phyloP scores from a whole-genome alignment of 495 filamentous ascomycete species.

The Podospora conica region DNA sequence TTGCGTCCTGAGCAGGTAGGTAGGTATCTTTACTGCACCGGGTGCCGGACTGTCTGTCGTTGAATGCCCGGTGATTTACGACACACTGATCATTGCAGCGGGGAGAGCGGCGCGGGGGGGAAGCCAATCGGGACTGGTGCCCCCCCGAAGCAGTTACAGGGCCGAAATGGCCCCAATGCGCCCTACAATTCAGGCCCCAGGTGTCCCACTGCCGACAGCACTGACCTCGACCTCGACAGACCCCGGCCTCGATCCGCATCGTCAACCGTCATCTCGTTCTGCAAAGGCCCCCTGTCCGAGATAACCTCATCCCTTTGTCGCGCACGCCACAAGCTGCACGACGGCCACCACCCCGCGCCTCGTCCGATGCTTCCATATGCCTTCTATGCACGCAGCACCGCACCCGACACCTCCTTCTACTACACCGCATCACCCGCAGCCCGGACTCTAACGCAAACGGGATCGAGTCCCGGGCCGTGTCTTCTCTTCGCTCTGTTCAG shows the following conservation, averaged over 20 bases:
- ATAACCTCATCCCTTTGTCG: background rate
- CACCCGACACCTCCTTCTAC: background rate
- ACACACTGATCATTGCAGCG: too few relatives aligned
- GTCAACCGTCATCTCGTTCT: background rate
- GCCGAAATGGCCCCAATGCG: slow-evolving; percentile 19
- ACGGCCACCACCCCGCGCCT: background rate
- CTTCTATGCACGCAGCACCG: background rate
- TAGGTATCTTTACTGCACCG: too few relatives aligned
- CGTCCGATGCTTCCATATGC: background rate
- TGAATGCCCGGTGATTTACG: too few relatives aligned
- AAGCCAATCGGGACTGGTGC: background rate
- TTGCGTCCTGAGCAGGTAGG: too few relatives aligned
- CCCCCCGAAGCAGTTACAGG: slow-evolving; percentile 19
- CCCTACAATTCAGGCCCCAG: slow-evolving; percentile 2
- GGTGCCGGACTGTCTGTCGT: too few relatives aligned
- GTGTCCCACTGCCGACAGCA: background rate
- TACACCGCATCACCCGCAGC: background rate
- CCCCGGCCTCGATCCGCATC: background rate
- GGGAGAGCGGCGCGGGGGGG: background rate
- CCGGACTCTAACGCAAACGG: background rate
- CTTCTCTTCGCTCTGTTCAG: background rate
- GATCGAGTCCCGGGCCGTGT: background rate
- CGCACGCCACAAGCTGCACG: too few relatives aligned
- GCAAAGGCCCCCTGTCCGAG: background rate
- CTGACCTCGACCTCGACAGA: background rate